These are phyloP conservation scores for Blastobotrys malaysiensis DNA, from an alignment of 1,139 yeast genomes.

Conservation along the genomic window DNA sequence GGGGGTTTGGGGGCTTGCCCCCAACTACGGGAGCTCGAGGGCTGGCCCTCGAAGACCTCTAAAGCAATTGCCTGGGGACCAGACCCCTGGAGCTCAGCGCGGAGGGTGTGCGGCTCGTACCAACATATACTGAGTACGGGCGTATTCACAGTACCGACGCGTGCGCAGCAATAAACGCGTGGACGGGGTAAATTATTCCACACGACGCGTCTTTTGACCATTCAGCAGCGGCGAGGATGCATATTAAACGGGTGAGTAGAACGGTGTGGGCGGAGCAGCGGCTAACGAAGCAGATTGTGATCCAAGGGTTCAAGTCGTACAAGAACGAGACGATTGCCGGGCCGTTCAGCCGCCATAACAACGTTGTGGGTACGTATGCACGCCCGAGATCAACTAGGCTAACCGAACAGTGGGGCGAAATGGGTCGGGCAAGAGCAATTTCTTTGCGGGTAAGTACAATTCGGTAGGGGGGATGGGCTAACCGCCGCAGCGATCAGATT, in stretches of 20 bases:
- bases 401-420: slow-evolving; percentile 61
- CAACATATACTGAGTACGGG: neutral
- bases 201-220: slow-evolving; percentile 1
- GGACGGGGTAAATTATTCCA: neutral
- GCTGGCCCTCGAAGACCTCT: neutral
- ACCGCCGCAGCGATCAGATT: slow-evolving; percentile 63
- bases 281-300: slow-evolving; percentile 44
- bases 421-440: slow-evolving; percentile 95
- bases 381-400: neutral
- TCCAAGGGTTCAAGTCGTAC: slow-evolving; percentile 94
- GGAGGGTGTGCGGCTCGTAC: too few relatives aligned
- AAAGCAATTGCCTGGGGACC: neutral
- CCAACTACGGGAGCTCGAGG: neutral
- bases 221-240: slow-evolving; percentile 9
- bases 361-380: slow-evolving; percentile 54
- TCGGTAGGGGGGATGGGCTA: neutral
- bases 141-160: neutral
- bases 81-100: neutral
- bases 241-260: slow-evolving; percentile 21
- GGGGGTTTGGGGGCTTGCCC: too few relatives aligned
- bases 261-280: neutral
- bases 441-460: slow-evolving; percentile 50
- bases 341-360: slow-evolving; percentile 70
- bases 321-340: slow-evolving; percentile 78
- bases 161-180: neutral